Evolutionary conservation across 2,329 filamentous ascomycete species (phyloP).

Genomic region (Aureobasidium musti): DNA sequence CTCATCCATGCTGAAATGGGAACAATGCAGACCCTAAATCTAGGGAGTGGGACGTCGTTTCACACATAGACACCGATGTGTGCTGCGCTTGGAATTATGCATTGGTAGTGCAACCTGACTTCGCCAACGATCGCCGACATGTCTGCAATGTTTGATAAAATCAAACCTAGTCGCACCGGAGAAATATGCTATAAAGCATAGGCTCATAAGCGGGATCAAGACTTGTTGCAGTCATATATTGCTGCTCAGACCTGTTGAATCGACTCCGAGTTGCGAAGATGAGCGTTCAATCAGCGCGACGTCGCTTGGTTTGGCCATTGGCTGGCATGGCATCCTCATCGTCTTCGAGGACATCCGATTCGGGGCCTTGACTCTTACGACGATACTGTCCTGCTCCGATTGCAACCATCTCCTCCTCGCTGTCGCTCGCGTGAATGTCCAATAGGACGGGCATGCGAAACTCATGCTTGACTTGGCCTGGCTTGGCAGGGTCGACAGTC

Average conservation of each 20-base stretch:
- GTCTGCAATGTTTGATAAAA: no score
- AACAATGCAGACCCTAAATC: not conserved
- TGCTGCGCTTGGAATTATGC: not conserved
- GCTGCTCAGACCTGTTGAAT: not conserved
- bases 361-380: conserved; percentile 76
- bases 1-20: not conserved
- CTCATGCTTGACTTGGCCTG: conserved; percentile 45
- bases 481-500: conserved; percentile 67
- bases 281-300: conserved; percentile 28
- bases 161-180: not conserved
- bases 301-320: conserved; percentile 30
- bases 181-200: not conserved
- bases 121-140: not conserved
- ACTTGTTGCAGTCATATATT: not conserved
- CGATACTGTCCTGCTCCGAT: conserved; percentile 79
- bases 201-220: not conserved
- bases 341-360: conserved; percentile 64
- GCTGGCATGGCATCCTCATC: conserved; percentile 43
- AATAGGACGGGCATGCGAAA: conserved; percentile 94
- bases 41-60: not conserved
- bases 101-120: not conserved
- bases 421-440: conserved; percentile 90
- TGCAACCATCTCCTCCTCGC: conserved; percentile 79
- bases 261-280: not conserved
- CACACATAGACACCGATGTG: not conserved